Conservation (phyloP, 345 rosid genomes). For the Eucalyptus erythrocorys region DNA sequence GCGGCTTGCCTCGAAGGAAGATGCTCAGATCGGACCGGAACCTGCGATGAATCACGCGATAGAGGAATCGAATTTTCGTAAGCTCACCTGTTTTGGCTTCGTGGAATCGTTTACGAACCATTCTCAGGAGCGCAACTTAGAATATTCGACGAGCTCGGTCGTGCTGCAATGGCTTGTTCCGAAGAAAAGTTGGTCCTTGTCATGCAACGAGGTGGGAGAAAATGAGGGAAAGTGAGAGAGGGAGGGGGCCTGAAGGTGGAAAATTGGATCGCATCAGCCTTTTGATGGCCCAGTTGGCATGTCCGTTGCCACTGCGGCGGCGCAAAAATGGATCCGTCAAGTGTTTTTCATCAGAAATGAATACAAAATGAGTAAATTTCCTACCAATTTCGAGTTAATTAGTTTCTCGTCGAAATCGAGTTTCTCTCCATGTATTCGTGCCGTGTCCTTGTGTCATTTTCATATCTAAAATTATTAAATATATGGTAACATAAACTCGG, state of each 20-base stretch:
- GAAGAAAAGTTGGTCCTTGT: background rate
- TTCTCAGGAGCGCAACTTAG: background rate
- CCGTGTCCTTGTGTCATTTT: background rate
- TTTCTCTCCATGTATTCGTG: background rate
- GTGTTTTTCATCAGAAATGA: background rate
- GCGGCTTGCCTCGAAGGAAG: no score
- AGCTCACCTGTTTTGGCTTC: constrained; percentile 47
- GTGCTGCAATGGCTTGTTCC: background rate
- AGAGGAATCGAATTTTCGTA: background rate
- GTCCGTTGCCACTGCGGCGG: background rate
- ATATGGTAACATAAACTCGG: background rate
- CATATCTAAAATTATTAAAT: background rate
- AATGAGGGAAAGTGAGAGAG: background rate
- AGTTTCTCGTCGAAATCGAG: background rate
- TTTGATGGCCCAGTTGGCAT: background rate
- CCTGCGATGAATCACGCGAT: background rate
- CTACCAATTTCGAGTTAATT: background rate
- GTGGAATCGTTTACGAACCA: constrained; percentile 51
- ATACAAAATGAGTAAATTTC: background rate
- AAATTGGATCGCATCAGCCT: background rate
- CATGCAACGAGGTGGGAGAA: background rate
- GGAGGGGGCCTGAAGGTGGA: background rate
- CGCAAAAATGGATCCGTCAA: background rate
- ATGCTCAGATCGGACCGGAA: background rate
- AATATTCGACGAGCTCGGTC: background rate